Percentiles rank a stretch among this genome's conserved stretches.
Evolutionary conservation across 163 green algal species (phyloP).

Genomic region (Volvox carteri): DNA sequence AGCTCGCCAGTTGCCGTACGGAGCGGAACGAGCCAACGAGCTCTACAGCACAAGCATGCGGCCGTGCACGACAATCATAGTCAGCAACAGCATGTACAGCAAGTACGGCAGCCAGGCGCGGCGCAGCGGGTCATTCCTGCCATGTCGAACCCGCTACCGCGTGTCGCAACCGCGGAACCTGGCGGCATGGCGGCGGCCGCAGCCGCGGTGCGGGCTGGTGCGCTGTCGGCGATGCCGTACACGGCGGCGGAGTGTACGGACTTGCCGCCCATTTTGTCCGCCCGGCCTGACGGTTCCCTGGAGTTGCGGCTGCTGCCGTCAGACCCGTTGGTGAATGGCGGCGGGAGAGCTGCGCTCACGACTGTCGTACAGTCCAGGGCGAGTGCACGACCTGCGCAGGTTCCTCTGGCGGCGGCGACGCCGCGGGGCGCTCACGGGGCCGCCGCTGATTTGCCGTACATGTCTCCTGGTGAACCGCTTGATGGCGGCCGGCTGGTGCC

Average conservation of each 20-base stretch:
- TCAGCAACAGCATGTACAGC: background rate
- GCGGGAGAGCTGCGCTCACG: too few relatives aligned
- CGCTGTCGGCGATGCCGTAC: constrained; percentile 13
- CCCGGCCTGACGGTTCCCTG: background rate
- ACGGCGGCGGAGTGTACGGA: background rate
- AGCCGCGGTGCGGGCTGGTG: background rate
- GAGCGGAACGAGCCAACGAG: too few relatives aligned
- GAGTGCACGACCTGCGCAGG: too few relatives aligned
- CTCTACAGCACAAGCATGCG: background rate
- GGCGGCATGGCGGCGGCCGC: background rate
- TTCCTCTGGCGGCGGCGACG: too few relatives aligned
- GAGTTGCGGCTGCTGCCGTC: constrained; percentile 13
- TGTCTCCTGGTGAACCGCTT: too few relatives aligned
- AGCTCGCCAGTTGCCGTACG: too few relatives aligned
- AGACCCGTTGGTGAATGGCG: background rate
- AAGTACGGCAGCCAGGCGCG: background rate
- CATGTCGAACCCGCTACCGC: constrained; percentile 15
- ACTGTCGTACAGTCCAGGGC: too few relatives aligned
- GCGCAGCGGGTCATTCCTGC: background rate
- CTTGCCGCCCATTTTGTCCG: background rate
- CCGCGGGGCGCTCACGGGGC: too few relatives aligned
- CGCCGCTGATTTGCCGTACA: too few relatives aligned
- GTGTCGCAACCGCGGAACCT: background rate
- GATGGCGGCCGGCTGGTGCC: too few relatives aligned
- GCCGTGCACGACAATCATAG: background rate